phyloP scores from a whole-genome alignment of 73 alveolate species.

The Tetrahymena borealis region DNA sequence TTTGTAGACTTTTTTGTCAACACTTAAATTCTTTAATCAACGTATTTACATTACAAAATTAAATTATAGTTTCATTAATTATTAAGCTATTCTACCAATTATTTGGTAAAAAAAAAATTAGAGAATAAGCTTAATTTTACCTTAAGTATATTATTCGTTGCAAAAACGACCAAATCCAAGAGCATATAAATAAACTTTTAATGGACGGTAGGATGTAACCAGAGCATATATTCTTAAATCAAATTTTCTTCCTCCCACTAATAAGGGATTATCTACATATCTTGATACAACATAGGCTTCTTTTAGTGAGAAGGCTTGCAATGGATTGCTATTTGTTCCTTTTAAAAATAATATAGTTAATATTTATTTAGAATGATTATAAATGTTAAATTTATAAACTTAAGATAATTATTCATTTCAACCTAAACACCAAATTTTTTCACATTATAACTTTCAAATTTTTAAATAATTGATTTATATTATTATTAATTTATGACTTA shows the following conservation, averaged over 20 bases:
- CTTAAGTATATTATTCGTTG: conserved; percentile 39
- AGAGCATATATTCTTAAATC: conserved; percentile 91
- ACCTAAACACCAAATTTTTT: too few relatives aligned
- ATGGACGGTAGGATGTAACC: conserved; percentile 73
- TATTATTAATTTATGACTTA: background rate
- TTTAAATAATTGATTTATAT: background rate
- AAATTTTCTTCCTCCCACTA: conserved; percentile 96
- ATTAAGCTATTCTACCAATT: too few relatives aligned
- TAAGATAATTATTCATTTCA: too few relatives aligned
- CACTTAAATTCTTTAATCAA: too few relatives aligned
- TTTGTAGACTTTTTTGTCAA: background rate
- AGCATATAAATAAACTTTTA: conserved; percentile 68
- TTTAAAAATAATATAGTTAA: conserved; percentile 81
- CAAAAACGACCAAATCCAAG: conserved; percentile 80
- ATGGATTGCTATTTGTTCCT: conserved; percentile 91
- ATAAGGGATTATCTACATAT: conserved; percentile 85
- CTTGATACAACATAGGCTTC: conserved; percentile 74
- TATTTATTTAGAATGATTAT: background rate
- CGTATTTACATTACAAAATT: too few relatives aligned
- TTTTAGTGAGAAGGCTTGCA: conserved; percentile 64
- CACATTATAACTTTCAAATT: too few relatives aligned
- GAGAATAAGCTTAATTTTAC: background rate
- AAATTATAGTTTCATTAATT: too few relatives aligned
- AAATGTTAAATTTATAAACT: too few relatives aligned
- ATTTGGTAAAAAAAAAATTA: too few relatives aligned